Evolutionary conservation across 1,284 basidiomycete species (phyloP), one percentile per base, ranked within the genome.

Genomic region (Testicularia cyperi): DNA sequence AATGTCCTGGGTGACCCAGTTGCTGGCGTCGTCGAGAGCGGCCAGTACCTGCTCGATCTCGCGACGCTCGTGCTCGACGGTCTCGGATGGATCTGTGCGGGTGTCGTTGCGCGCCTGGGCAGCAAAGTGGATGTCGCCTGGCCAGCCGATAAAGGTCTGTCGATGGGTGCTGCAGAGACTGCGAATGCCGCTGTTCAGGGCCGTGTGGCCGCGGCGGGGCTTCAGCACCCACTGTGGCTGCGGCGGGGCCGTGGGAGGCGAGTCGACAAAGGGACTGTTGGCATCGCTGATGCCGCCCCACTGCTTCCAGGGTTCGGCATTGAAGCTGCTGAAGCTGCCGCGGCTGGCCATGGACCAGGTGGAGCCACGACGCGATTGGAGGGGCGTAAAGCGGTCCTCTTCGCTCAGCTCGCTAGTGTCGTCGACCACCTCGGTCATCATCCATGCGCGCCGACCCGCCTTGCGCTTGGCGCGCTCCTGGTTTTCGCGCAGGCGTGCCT

Each of bases 61-160:
- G 22, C 34, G 29, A 19, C 60, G 53, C 51, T 76, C 74, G n/a
- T 18, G 35, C 4, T 52, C 43, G 18, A 68, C 74, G 10, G 61
- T 57, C 44, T 75, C 46, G 35, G 60, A 65, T 19, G 65, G 37
- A 25, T 72, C 63, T 23, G 53, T 63, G 22, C 73, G 62, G n/a
- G 61, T 52, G 31, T 75, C 73, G 34, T 56, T 40, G 22, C 49
- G 45, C 6, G 70, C 66, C 41, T 73, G 62, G 5, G 43, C 46
- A 9, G 67, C 67, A 48, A 70, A 73, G 35, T 82, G 77, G 52
- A 97, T 82, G 65, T 96, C 91, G 28, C 92, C 94, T 0, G 89
- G 90, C 88, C 92, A 95, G 21, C 90, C 94, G 34, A 97, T 83
- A 69, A 96, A 85, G 60, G 95, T 78, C 80, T 98, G 90, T 61